Conservation (phyloP, 106 monocot genomes). For the Narthecium ossifragum region DNA sequence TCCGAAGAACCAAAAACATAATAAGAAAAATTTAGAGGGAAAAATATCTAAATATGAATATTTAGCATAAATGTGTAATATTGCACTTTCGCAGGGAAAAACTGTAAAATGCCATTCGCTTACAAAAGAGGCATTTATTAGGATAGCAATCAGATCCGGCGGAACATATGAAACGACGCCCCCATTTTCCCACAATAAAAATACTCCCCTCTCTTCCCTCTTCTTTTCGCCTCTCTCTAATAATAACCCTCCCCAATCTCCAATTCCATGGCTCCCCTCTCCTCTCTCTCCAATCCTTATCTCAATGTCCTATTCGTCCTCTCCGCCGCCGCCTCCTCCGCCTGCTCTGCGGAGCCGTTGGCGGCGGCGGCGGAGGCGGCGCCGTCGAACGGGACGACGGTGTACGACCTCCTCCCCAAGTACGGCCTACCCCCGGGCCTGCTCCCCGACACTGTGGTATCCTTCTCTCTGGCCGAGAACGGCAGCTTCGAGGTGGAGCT, state of each 20-base stretch:
- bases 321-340: not conserved
- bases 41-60: too few species aligned
- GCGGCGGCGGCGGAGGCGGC: not conserved
- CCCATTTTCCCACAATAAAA: not conserved
- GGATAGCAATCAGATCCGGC: too few species aligned
- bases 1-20: too few species aligned
- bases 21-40: too few species aligned
- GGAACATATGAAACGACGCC: not conserved
- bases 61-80: too few species aligned
- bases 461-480: constrained; percentile 35
- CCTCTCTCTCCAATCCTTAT: not conserved
- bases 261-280: not conserved
- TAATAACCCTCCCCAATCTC: not conserved
- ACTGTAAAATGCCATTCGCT: too few species aligned
- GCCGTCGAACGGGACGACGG: constrained; percentile 22
- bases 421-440: constrained; percentile 69
- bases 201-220: not conserved
- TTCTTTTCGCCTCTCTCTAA: too few species aligned
- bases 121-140: too few species aligned
- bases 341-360: not conserved
- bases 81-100: too few species aligned
- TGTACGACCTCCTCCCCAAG: constrained; percentile 63
- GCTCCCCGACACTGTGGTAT: constrained; percentile 53
- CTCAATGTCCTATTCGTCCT: constrained; percentile 13
- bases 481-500: constrained; percentile 46